Evolutionary conservation across 2,329 filamentous ascomycete species (phyloP), one percentile per base, ranked within the genome.

Genomic region (Penicillium sp.): DNA sequence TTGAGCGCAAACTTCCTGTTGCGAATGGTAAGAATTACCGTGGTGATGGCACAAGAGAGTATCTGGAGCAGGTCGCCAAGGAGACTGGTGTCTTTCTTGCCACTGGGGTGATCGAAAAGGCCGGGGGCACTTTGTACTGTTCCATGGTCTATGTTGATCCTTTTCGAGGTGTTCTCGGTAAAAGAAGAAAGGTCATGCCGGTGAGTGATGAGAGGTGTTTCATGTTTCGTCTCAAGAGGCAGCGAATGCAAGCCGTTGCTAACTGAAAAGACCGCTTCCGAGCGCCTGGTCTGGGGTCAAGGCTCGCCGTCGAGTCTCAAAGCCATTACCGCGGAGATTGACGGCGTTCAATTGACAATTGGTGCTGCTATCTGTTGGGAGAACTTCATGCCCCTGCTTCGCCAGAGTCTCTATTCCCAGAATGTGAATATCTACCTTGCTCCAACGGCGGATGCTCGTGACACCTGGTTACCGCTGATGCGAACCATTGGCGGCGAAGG

Each of bases 361-460:
- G 89, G 83, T 0, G 80, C 84, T 2, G 90, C 88, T 3, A 93
- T 96, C 50, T 95, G 89, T 71, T 95, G 89, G 89, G 89, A 96
- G 64, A 95, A 85, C 62, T 94, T 90, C 67, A 95, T 95, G 88
- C 89, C 89, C 0, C 69, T 95, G 12, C 71, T 95, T 6, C 77
- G 90, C 12, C 84, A 94, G 59, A 75, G 79, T 11, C 72, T 95
- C 25, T 96, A 95, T 62, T 75, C 79, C 2, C 90, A 95, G 63
- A 94, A 94, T 57, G 80, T 95, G 55, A 94, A 94, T 60, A 68
- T 95, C 9, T 95, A 90, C 64, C 77, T 95, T 2, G 88, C 89
- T 0, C 90, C 90, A 0, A 95, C 89, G 0, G 89, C 89, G 1
- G 90, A 95, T 66, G 77, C 74, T 13, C 75, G 89, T 44, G 84